phyloP scores from a whole-genome alignment of 2,329 filamentous ascomycete species.

The Penicillium sp. region DNA sequence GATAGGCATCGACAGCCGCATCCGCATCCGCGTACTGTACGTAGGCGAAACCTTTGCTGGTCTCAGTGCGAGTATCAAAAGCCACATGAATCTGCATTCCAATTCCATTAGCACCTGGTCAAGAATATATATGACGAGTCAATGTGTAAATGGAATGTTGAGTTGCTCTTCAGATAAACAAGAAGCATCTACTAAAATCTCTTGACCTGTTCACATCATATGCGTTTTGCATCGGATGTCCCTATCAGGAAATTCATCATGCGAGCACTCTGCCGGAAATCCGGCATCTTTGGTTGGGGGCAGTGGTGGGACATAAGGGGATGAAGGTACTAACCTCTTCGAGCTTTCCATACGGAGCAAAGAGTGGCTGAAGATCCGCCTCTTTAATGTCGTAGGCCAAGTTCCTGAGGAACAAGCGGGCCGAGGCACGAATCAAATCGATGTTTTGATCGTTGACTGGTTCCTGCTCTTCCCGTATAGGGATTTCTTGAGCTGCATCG shows the following conservation, averaged over 20 bases:
- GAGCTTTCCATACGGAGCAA: conserved; percentile 66
- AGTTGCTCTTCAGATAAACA: conserved; percentile 64
- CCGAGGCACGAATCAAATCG: conserved; percentile 64
- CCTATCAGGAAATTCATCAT: conserved; percentile 99
- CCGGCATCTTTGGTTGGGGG: not conserved
- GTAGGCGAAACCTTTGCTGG: conserved; percentile 86
- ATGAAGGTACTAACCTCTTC: conserved; percentile 70
- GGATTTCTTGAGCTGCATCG: conserved; percentile 12
- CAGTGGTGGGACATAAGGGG: conserved; percentile 4
- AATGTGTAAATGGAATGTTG: conserved; percentile 16
- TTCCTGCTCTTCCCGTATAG: conserved; percentile 12
- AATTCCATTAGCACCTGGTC: conserved; percentile 44
- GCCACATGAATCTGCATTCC: conserved; percentile 74
- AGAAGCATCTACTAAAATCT: conserved; percentile 99
- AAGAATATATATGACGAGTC: conserved; percentile 22
- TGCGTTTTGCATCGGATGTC: conserved; percentile 94
- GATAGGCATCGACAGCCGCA: conserved; percentile 72
- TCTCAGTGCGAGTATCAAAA: conserved; percentile 62
- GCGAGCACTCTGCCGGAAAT: conserved; percentile 38
- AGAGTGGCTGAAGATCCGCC: conserved; percentile 68
- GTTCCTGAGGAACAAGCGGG: conserved; percentile 83
- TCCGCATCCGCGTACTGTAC: conserved; percentile 70
- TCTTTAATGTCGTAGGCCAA: conserved; percentile 75
- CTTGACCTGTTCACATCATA: conserved; percentile 85
- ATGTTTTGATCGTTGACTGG: conserved; percentile 42